Evolutionary conservation across 768 basidiomycete species (phyloP).

Genomic region (Austroboletus festivus): DNA sequence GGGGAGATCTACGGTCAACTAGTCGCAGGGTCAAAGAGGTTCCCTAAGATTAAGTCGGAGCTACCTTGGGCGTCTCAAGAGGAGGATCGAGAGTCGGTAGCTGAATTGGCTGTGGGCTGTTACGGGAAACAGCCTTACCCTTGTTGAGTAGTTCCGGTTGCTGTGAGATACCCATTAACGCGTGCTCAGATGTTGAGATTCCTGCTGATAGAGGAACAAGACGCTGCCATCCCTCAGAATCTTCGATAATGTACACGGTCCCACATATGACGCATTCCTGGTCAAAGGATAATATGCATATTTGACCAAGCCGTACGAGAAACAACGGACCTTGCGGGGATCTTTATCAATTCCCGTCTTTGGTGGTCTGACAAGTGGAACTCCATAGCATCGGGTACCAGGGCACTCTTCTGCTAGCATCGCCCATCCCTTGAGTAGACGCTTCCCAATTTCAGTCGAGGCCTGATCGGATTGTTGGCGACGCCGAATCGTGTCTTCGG

Average conservation of each 20-base stretch:
- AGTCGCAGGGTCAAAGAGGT: slow-evolving; percentile 5
- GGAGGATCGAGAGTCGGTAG: slow-evolving; percentile 34
- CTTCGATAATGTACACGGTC: slow-evolving; percentile 56
- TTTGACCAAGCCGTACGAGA: not conserved
- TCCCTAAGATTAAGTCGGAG: not conserved
- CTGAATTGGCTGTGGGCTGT: slow-evolving; percentile 31
- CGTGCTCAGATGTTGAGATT: slow-evolving; percentile 3
- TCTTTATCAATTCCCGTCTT: slow-evolving; percentile 57
- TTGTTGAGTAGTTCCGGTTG: slow-evolving; percentile 10
- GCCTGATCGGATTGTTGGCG: slow-evolving; percentile 81
- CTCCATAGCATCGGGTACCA: slow-evolving; percentile 63
- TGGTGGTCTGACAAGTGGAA: slow-evolving; percentile 82
- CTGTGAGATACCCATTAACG: not conserved
- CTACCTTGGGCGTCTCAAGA: slow-evolving; percentile 28
- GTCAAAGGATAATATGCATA: slow-evolving; percentile 2
- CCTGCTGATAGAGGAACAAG: slow-evolving; percentile 34
- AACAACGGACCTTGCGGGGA: slow-evolving; percentile 55
- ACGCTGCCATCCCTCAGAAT: slow-evolving; percentile 47
- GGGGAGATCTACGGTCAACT: slow-evolving; percentile 25
- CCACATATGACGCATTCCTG: slow-evolving; percentile 82
- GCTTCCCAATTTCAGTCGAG: slow-evolving; percentile 74
- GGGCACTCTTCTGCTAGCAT: slow-evolving; percentile 89
- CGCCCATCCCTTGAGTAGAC: slow-evolving; percentile 79
- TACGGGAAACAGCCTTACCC: slow-evolving; percentile 11
- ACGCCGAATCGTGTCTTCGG: slow-evolving; percentile 60